Percentiles rank a stretch among this genome's conserved stretches.
phyloP scores from a whole-genome alignment of 345 rosid species.

The Rhodamnia argentea region DNA sequence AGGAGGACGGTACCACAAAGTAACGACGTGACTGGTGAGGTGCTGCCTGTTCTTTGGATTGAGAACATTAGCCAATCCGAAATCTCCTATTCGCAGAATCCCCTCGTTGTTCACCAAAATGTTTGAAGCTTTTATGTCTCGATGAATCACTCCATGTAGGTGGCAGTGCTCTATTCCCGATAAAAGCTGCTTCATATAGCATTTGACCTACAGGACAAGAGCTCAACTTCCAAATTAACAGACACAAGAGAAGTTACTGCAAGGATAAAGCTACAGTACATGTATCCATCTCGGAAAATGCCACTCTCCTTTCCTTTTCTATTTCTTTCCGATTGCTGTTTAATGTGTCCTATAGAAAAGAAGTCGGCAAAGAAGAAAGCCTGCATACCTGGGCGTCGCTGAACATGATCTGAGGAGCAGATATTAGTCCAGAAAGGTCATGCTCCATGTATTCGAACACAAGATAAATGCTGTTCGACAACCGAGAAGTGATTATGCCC shows the following conservation, averaged over 20 bases:
- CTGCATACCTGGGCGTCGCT: conserved; percentile 23
- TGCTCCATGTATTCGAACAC: conserved; percentile 44
- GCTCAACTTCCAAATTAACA: neutral
- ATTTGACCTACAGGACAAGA: conserved; percentile 17
- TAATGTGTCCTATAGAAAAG: neutral
- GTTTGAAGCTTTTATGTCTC: conserved; percentile 27
- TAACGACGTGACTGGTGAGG: conserved; percentile 36
- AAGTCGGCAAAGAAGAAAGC: neutral
- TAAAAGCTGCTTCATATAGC: conserved; percentile 30
- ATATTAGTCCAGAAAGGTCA: conserved; percentile 28
- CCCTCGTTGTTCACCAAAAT: conserved; percentile 21
- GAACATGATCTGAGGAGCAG: conserved; percentile 19
- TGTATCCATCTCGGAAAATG: neutral
- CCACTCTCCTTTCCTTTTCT: neutral
- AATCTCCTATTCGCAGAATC: conserved; percentile 30
- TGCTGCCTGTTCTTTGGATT: conserved; percentile 10
- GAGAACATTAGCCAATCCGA: conserved; percentile 25
- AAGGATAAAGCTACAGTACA: neutral
- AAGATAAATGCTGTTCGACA: conserved; percentile 30
- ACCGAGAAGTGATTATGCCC: conserved; percentile 30
- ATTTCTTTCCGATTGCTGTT: neutral
- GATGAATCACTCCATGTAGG: conserved; percentile 22
- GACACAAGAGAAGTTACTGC: neutral
- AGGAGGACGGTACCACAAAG: conserved; percentile 43
- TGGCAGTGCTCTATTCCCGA: conserved; percentile 37